Evolutionary conservation across 768 basidiomycete species (phyloP), one percentile per base, ranked within the genome.

Genomic region (Lentinula edodes): DNA sequence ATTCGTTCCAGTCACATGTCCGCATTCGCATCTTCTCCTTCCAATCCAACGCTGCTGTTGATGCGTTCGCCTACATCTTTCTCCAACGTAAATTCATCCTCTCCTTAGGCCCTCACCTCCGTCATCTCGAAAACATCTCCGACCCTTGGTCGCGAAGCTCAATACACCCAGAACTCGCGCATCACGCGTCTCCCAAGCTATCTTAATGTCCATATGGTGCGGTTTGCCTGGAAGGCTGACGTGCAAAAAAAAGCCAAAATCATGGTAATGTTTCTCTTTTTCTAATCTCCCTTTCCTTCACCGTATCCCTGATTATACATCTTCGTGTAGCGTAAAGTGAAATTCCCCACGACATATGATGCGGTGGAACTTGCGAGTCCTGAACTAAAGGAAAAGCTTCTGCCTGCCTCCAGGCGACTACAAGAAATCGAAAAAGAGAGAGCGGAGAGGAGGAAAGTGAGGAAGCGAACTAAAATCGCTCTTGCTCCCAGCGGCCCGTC

Each of bases 211-310:
- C 94, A 98, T 67, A 92, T 98, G 90, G 95, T 95, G 12, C 90
- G 97, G 52, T 99, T 98, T 72, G 89, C 88, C 60, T 99, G 97
- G 97, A 80, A 93, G 62, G 80, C 84, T 41, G 97, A 98, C 66
- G 95, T 97, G 62, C 75, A 74, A 56, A 93, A 89, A 78, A 98
- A 98, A 70, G 87, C 96, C 1, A 98, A 99, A 76, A 96, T 98
- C 71, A 94, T 99, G 96, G 90, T 90, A 63, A 48, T 75, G 67
- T 56, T 23, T 59, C 12, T 23, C 23, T 23, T 23, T 16, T 34
- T 60, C 0, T 41, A 2, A 28, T 36, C n/a, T 18, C 18, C 16
- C 16, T 38, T 36, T 5, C 35, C 8, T 32, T 56, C 1, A 16
- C 41, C 13, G 2, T 10, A 53, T 35, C 13, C 13, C 34, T 23